These are phyloP conservation scores for Metarhizium brunneum DNA, from an alignment of 2,329 filamentous ascomycete genomes.

Conservation along the genomic window DNA sequence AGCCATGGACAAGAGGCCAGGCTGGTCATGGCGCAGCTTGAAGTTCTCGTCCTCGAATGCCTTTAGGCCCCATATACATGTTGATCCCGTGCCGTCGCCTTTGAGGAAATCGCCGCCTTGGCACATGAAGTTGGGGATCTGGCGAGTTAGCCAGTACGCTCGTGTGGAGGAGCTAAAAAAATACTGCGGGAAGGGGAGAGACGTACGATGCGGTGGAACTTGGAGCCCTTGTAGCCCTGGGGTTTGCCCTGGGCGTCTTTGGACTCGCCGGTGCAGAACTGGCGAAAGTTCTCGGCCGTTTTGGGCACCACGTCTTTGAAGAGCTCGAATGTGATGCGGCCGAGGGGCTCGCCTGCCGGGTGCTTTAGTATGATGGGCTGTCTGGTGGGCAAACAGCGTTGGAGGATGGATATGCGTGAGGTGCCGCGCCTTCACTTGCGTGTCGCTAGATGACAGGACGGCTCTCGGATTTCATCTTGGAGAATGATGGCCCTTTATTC, in stretches of 20 bases:
- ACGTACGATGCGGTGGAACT: slow-evolving; percentile 86
- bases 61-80: slow-evolving; percentile 77
- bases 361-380: no score
- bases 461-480: no score
- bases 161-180: no score
- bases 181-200: no score
- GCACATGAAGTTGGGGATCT: slow-evolving; percentile 97
- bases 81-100: slow-evolving; percentile 82
- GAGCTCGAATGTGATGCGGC: slow-evolving; percentile 82
- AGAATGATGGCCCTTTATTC: neutral
- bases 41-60: slow-evolving; percentile 92
- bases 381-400: no score
- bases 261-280: slow-evolving; percentile 91
- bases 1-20: slow-evolving; percentile 87
- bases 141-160: no score
- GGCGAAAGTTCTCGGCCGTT: slow-evolving; percentile 93
- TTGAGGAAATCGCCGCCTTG: slow-evolving; percentile 95
- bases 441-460: no score
- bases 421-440: no score
- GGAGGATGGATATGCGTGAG: no score
- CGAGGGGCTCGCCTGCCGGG: slow-evolving; percentile 65
- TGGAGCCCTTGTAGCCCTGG: slow-evolving; percentile 89
- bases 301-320: slow-evolving; percentile 76
- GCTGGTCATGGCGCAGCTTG: slow-evolving; percentile 62
- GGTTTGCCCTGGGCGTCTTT: slow-evolving; percentile 69